Conservation (phyloP, 371 early-diverging fungal species). For the Lichtheimia ornata region DNA sequence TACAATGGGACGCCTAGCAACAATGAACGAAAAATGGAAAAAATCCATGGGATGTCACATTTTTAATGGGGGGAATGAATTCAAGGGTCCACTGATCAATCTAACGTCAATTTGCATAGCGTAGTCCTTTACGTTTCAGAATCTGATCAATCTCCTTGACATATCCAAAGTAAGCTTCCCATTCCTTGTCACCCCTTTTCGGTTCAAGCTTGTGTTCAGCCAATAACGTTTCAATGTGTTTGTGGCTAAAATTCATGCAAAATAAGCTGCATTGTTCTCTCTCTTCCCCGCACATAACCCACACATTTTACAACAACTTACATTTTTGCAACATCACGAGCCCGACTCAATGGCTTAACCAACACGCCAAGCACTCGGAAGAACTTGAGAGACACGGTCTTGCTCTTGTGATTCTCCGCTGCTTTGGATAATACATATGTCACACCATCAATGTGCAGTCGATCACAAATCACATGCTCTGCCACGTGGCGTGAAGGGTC, state of each 20-base stretch:
- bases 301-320: slow-evolving; percentile 17
- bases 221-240: slow-evolving; percentile 36
- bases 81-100: no score
- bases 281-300: no score
- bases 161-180: slow-evolving; percentile 47
- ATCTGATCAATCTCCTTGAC: slow-evolving; percentile 34
- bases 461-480: slow-evolving; percentile 29
- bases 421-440: slow-evolving; percentile 32
- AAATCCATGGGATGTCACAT: no score
- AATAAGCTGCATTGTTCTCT: no score
- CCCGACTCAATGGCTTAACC: slow-evolving; percentile 31
- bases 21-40: no score
- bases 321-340: slow-evolving; percentile 49
- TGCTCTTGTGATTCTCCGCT: slow-evolving; percentile 23
- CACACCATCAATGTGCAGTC: slow-evolving; percentile 44
- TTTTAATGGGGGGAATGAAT: no score
- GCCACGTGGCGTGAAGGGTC: slow-evolving; percentile 25
- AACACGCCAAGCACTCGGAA: slow-evolving; percentile 39
- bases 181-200: slow-evolving; percentile 30
- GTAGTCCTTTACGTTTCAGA: slow-evolving; percentile 46
- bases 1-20: no score
- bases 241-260: slow-evolving; percentile 23
- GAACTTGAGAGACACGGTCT: slow-evolving; percentile 35
- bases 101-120: slow-evolving; percentile 25
- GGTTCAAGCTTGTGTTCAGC: slow-evolving; percentile 22